A percentile compares a stretch with the other conserved stretches of the same genome.
Conservation (phyloP, 2,329 filamentous ascomycete genomes). For the Magnaporthiopsis rhizophila region DNA sequence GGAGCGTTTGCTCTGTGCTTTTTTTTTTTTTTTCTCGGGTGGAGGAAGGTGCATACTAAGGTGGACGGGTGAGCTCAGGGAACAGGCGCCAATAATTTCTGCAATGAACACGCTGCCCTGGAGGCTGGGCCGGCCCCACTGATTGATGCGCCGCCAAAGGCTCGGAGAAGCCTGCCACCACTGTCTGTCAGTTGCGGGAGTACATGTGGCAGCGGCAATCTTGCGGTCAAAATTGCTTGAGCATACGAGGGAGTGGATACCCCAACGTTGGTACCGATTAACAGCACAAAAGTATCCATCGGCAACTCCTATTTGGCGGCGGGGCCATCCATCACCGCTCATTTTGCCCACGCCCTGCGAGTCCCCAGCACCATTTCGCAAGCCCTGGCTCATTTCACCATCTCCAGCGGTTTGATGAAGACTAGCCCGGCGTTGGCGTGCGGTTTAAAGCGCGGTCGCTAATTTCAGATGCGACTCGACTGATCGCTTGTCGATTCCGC, state of each 20-base stretch:
- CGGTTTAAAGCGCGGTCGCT: not conserved
- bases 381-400: not conserved
- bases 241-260: not conserved
- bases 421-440: not conserved
- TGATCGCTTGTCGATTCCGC: not conserved
- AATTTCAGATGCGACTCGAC: not conserved
- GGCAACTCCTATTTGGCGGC: not conserved
- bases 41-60: not conserved
- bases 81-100: slow-evolving; percentile 1
- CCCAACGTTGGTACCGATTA: not conserved
- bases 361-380: not conserved
- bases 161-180: not conserved
- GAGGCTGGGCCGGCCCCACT: not conserved
- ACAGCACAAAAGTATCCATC: not conserved
- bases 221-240: not conserved
- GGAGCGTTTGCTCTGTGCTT: not conserved
- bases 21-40: not conserved
- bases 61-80: not conserved
- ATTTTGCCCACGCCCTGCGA: not conserved
- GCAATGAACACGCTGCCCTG: slow-evolving; percentile 8
- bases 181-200: not conserved
- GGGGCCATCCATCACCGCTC: not conserved
- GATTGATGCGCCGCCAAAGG: not conserved
- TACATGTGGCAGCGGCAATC: not conserved
- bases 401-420: not conserved